Conservation (phyloP, 2,329 filamentous ascomycete species). For the Exophiala phaeomuriformis region DNA sequence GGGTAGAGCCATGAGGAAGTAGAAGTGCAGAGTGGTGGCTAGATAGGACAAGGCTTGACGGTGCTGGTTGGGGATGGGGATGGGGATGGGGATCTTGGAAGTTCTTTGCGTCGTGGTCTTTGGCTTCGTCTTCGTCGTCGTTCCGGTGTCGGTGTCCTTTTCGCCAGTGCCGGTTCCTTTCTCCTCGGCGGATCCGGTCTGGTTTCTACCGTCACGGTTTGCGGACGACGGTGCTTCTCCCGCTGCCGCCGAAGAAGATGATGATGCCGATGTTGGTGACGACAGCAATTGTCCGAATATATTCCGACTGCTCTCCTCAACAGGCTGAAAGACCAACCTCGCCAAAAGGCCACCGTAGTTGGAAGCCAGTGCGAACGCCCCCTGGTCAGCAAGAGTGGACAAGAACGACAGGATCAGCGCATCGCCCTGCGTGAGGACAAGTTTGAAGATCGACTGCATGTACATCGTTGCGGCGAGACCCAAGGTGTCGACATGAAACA, state of each 20-base stretch:
- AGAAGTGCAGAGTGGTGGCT: constrained; percentile 58
- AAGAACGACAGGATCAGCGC: constrained; percentile 76
- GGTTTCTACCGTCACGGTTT: too few relatives aligned
- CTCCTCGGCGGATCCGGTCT: neutral
- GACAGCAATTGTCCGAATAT: constrained; percentile 76
- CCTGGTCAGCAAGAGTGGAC: constrained; percentile 71
- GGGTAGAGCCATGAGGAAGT: constrained; percentile 64
- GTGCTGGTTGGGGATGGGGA: neutral
- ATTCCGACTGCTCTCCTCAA: constrained; percentile 87
- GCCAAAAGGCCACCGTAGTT: constrained; percentile 91
- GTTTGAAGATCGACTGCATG: constrained; percentile 82
- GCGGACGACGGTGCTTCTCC: neutral
- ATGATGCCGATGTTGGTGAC: neutral
- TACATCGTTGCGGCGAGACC: constrained; percentile 74
- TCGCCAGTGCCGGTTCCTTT: neutral
- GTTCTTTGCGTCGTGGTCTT: neutral
- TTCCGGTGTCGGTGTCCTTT: too few relatives aligned
- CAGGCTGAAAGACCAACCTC: constrained; percentile 82
- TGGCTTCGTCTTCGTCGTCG: too few relatives aligned
- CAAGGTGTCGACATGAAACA: constrained; percentile 64
- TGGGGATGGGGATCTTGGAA: constrained; percentile 4
- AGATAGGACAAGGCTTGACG: constrained; percentile 31
- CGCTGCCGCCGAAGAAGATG: neutral
- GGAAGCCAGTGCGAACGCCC: constrained; percentile 83
- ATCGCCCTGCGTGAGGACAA: constrained; percentile 89